A percentile compares a stretch with the other conserved stretches of the same genome.
These are phyloP conservation scores for Wallacemonas collosoma DNA, from an alignment of 208 protist species.

Conservation along the genomic window DNA sequence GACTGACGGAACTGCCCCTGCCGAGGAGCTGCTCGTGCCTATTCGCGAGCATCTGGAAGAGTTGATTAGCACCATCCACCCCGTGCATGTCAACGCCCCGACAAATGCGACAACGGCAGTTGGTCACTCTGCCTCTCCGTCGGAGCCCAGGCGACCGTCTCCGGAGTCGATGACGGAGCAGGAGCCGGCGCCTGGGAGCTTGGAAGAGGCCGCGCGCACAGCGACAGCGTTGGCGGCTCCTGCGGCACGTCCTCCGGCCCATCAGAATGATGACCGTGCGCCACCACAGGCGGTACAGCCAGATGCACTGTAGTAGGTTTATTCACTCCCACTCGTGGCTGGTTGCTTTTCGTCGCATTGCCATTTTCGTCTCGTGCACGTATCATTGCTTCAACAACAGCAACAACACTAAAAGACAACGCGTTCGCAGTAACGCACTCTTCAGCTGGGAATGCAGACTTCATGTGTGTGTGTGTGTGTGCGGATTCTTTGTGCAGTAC, in stretches of 20 bases:
- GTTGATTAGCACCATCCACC: neutral
- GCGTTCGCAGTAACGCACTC: no score
- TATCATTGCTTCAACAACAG: neutral
- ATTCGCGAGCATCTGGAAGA: slow-evolving; percentile 6
- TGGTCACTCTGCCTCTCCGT: no score
- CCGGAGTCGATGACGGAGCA: neutral
- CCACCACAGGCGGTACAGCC: no score
- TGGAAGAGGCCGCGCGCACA: slow-evolving; percentile 11
- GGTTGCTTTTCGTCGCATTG: no score
- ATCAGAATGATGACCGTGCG: no score
- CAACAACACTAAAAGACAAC: neutral
- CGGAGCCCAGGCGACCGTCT: no score
- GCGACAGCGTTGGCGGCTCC: neutral
- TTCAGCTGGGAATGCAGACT: no score
- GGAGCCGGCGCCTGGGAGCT: slow-evolving; percentile 5
- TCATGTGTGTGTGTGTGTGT: neutral
- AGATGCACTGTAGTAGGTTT: no score
- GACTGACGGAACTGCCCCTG: slow-evolving; percentile 7
- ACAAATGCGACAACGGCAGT: neutral
- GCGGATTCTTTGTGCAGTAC: neutral
- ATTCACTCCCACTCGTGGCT: no score
- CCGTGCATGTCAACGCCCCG: neutral
- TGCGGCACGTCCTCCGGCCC: no score
- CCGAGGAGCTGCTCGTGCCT: slow-evolving; percentile 8
- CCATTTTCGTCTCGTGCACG: neutral